Percentiles rank a stretch among this genome's conserved stretches.
phyloP scores from a whole-genome alignment of 257 asterid species.

The Ehretia macrophylla region DNA sequence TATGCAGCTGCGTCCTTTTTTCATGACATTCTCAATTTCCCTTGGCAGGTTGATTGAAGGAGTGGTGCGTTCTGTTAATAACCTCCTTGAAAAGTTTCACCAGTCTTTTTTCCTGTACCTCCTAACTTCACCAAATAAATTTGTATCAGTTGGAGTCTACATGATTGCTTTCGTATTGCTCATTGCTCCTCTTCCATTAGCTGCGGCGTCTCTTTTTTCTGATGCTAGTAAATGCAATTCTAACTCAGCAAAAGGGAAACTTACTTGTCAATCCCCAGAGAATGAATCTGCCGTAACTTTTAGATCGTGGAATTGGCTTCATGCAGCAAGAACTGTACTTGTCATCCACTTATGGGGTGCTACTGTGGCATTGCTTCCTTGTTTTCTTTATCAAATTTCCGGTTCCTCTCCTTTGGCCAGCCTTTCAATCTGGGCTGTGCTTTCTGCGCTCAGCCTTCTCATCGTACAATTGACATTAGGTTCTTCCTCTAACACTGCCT shows the following conservation, averaged over 20 bases:
- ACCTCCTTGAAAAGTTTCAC: conserved; percentile 97
- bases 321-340: conserved; percentile 66
- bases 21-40: neutral
- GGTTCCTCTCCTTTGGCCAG: conserved; percentile 45
- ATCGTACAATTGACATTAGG: conserved; percentile 32
- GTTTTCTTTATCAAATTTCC: conserved; percentile 39
- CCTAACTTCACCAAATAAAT: conserved; percentile 70
- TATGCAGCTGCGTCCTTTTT: neutral
- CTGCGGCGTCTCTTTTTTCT: conserved; percentile 76
- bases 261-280: conserved; percentile 21
- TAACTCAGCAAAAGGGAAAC: conserved; percentile 17
- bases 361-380: conserved; percentile 61
- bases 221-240: conserved; percentile 32
- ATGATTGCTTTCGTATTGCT: conserved; percentile 90
- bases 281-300: conserved; percentile 29
- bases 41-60: conserved; percentile 85
- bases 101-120: conserved; percentile 93
- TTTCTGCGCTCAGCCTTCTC: conserved; percentile 48
- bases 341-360: conserved; percentile 77
- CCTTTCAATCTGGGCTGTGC: conserved; percentile 44
- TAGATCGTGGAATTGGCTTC: conserved; percentile 84
- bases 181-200: conserved; percentile 83
- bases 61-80: conserved; percentile 76
- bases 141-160: conserved; percentile 88
- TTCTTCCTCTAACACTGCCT: conserved; percentile 22